Evolutionary conservation across 192 early-diverging fungal genomes (phyloP).

Genomic region (Entophlyctis helioformis): DNA sequence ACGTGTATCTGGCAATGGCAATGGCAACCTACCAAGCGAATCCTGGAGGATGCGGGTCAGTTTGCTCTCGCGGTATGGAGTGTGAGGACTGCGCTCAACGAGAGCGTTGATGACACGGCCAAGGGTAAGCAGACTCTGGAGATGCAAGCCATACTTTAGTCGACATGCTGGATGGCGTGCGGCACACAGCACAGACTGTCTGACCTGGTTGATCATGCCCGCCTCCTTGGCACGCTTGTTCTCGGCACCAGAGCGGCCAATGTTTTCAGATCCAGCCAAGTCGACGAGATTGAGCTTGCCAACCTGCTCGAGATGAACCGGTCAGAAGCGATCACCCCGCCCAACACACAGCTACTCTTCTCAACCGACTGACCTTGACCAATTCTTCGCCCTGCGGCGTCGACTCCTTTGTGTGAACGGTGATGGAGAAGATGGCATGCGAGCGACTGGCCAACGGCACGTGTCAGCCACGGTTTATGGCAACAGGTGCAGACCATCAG

Average conservation of each 20-base stretch:
- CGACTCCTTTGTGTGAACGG: conserved; percentile 76
- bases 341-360: not conserved
- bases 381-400: conserved; percentile 72
- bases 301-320: conserved; percentile 18
- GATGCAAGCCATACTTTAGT: conserved; percentile 62
- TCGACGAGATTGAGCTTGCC: conserved; percentile 96
- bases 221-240: conserved; percentile 72
- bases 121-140: conserved; percentile 77
- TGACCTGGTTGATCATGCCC: conserved; percentile 75
- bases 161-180: conserved; percentile 59
- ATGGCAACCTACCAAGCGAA: conserved; percentile 69
- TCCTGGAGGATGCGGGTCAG: conserved; percentile 83
- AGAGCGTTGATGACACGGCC: conserved; percentile 95
- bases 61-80: conserved; percentile 95
- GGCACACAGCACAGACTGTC: conserved; percentile 6
- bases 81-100: conserved; percentile 61
- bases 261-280: conserved; percentile 89
- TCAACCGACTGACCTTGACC: conserved; percentile 36
- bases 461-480: not conserved
- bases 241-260: conserved; percentile 81
- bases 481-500: not conserved
- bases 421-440: conserved; percentile 86
- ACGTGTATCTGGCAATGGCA: too few relatives aligned
- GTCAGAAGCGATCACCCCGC: not conserved
- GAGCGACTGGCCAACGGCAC: conserved; percentile 56